Conservation (phyloP, 2,329 filamentous ascomycete species). For the Ophiostoma novo-ulmi region DNA sequence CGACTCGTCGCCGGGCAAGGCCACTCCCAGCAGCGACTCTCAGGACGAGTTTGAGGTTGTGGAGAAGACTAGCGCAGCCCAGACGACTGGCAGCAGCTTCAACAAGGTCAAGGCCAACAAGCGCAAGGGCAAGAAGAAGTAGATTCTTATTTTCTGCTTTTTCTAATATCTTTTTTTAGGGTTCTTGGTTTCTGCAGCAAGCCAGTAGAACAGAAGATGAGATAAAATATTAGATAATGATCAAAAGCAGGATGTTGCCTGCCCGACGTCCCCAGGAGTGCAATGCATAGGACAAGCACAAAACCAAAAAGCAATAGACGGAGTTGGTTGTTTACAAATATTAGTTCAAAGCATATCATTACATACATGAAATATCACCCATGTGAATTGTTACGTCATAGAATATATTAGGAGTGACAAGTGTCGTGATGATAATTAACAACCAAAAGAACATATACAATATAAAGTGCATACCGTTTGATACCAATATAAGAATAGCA, state of each 20-base stretch:
- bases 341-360: background rate
- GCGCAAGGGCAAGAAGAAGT: slow-evolving; percentile 53
- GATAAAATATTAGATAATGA: background rate
- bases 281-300: background rate
- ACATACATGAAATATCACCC: background rate
- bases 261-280: background rate
- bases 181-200: background rate
- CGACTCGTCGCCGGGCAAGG: slow-evolving; percentile 47
- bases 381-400: background rate
- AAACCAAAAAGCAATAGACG: slow-evolving; percentile 4
- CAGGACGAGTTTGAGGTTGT: slow-evolving; percentile 58
- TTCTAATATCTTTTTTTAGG: background rate
- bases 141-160: slow-evolving; percentile 5
- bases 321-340: slow-evolving; percentile 6
- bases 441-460: background rate
- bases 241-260: background rate
- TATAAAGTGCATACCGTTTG: background rate
- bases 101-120: slow-evolving; percentile 45
- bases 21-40: slow-evolving; percentile 53
- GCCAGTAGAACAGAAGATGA: background rate
- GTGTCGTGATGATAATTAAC: background rate
- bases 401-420: background rate
- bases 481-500: background rate
- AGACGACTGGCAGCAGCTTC: slow-evolving; percentile 40
- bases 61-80: slow-evolving; percentile 48